Percentiles rank a stretch among this genome's conserved stretches.
phyloP scores from a whole-genome alignment of 108 stramenopile genomes.

The Cyclostephanos tholiformis region DNA sequence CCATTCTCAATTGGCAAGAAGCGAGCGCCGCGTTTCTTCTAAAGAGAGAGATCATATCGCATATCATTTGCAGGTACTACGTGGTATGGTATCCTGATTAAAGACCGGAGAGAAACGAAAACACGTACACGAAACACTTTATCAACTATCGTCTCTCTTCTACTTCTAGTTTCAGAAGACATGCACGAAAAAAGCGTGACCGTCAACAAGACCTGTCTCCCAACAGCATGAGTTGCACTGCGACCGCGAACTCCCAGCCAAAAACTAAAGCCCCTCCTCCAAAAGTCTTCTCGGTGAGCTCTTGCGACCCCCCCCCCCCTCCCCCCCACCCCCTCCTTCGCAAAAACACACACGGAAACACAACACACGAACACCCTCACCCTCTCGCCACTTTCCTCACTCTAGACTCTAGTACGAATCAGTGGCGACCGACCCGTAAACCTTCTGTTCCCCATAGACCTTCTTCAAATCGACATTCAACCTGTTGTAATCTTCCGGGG shows the following conservation, averaged over 20 bases:
- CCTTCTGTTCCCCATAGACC: conserved; percentile 26
- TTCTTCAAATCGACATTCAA: conserved; percentile 44
- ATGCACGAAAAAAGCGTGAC: too few species aligned
- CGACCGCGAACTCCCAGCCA: not conserved
- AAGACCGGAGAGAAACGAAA: not conserved
- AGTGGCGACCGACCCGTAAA: conserved; percentile 25
- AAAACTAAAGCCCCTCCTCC: not conserved
- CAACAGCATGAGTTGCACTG: not conserved
- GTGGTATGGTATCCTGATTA: too few species aligned
- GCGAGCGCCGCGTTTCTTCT: too few species aligned
- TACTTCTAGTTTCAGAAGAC: too few species aligned
- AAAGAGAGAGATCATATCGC: too few species aligned
- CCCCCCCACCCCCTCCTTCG: not conserved
- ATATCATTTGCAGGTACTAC: too few species aligned
- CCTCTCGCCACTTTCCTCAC: not conserved
- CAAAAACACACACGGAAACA: not conserved
- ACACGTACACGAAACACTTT: not conserved
- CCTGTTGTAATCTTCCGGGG: conserved; percentile 23
- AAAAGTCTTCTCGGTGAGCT: not conserved
- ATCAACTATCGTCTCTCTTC: too few species aligned
- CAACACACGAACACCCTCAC: not conserved
- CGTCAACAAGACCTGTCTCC: not conserved
- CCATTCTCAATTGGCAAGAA: too few species aligned
- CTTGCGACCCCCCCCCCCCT: not conserved
- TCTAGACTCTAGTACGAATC: conserved; percentile 44